These are phyloP conservation scores for Pichia sp. DNA, from an alignment of 1,139 yeast species.

Conservation along the genomic window DNA sequence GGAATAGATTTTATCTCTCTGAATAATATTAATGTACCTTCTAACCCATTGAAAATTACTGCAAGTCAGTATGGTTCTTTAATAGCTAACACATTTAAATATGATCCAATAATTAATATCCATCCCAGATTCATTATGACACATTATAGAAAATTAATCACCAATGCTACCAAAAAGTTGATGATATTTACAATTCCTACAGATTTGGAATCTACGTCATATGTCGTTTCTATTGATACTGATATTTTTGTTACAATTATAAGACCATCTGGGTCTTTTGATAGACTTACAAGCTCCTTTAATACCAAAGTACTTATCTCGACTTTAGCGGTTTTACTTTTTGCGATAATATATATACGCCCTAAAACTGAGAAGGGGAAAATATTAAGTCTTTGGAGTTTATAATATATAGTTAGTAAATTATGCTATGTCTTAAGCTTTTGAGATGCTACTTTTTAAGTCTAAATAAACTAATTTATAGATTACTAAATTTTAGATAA, in stretches of 20 bases:
- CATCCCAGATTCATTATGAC: constrained; percentile 22
- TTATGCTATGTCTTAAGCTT: not conserved
- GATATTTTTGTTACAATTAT: constrained; percentile 74
- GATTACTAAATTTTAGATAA: not conserved
- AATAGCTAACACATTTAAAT: constrained; percentile 26
- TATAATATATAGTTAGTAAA: not conserved
- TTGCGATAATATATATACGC: constrained; percentile 29
- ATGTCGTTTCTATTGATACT: constrained; percentile 51
- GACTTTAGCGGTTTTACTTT: constrained; percentile 51
- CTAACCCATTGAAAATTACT: not conserved
- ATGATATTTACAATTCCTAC: constrained; percentile 50
- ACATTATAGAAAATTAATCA: constrained; percentile 15
- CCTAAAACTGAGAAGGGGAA: constrained; percentile 6
- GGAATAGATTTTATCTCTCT: not conserved
- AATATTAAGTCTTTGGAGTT: constrained; percentile 5
- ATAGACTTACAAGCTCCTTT: constrained; percentile 53
- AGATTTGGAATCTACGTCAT: constrained; percentile 71
- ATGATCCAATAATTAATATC: constrained; percentile 55
- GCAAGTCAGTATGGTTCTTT: constrained; percentile 2
- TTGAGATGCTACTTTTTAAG: not conserved
- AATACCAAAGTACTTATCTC: constrained; percentile 56
- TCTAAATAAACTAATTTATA: not conserved
- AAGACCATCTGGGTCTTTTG: constrained; percentile 82
- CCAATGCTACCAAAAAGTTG: not conserved
- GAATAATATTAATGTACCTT: not conserved